Evolutionary conservation across 495 filamentous ascomycete species (phyloP), one percentile per base, ranked within the genome.

Genomic region (Bryoglossum gracile): DNA sequence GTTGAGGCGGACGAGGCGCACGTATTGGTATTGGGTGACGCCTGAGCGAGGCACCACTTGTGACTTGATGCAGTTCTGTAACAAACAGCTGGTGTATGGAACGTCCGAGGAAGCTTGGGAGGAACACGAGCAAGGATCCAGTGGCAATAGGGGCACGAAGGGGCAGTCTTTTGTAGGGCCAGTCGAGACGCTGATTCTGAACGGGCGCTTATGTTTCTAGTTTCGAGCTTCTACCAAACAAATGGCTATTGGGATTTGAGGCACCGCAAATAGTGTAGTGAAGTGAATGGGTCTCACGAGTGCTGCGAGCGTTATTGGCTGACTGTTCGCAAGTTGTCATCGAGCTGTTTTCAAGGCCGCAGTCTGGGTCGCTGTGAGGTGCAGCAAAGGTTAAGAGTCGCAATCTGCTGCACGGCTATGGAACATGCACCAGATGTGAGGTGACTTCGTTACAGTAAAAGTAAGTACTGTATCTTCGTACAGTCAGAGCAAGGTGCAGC

Each of bases 11-110:
- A n/a, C n/a, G n/a, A n/a, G n/a, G n/a, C n/a, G n/a, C n/a, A n/a
- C n/a, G n/a, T n/a, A n/a, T n/a, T n/a, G n/a, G n/a, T n/a, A n/a
- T n/a, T n/a, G n/a, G n/a, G n/a, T n/a, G n/a, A n/a, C n/a, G n/a
- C 17, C 13, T 13, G 18, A 3, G 13, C 46, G 58, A 65, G 60
- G 61, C 61, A 61, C 45, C 60, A 67, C 61, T 65, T 30, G 26
- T 6, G 6, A 30, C 26, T 30, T 68, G 68, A 70, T 62, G 70
- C 67, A 68, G 48, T 49, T 65, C 61, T 70, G 68, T 70, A 65
- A 71, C 67, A 69, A 43, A 45, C 45, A 42, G 49, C 44, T 54
- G 51, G 46, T 48, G n/a, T 60, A 59, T 67, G 62, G 62, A 65
- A 65, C 57, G 61, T 54, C 57, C 52, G 59, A 53, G 43, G 54